phyloP scores from a whole-genome alignment of 179 eudicot genomes.

The Carnegiea gigantea region DNA sequence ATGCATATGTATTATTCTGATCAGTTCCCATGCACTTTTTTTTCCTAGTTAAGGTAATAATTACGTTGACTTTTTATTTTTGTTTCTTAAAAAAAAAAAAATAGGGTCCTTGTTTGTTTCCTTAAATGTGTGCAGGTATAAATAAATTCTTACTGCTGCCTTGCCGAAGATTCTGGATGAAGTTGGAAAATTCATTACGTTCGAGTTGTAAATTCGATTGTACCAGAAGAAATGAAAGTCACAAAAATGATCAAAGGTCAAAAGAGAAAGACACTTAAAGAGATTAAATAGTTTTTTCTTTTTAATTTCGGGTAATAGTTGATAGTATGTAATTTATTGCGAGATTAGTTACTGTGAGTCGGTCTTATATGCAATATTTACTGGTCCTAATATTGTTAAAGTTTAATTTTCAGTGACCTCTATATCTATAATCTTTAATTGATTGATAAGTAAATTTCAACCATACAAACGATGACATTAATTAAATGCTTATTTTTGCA shows the following conservation, averaged over 20 bases:
- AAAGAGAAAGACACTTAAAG: too few relatives aligned
- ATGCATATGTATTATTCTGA: neutral
- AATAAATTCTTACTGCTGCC: neutral
- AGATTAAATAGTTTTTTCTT: too few relatives aligned
- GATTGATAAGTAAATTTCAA: too few relatives aligned
- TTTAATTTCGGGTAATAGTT: too few relatives aligned
- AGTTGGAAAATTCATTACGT: neutral
- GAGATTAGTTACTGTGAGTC: too few relatives aligned
- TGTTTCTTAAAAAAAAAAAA: neutral
- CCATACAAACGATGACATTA: too few relatives aligned
- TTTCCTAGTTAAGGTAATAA: neutral
- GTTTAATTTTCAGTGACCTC: too few relatives aligned
- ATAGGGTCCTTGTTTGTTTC: neutral
- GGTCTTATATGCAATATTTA: too few relatives aligned
- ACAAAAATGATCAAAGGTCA: neutral
- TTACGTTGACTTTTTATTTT: neutral
- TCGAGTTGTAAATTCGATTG: neutral
- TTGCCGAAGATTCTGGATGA: neutral
- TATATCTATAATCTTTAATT: too few relatives aligned
- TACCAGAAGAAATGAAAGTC: neutral
- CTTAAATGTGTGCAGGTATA: neutral
- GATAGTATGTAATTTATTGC: too few relatives aligned
- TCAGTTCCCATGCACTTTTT: neutral
- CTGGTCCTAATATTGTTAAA: too few relatives aligned
- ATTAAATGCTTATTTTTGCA: too few relatives aligned